These are phyloP conservation scores for Lactarius sp. DNA, from an alignment of 768 basidiomycete species.

Conservation along the genomic window DNA sequence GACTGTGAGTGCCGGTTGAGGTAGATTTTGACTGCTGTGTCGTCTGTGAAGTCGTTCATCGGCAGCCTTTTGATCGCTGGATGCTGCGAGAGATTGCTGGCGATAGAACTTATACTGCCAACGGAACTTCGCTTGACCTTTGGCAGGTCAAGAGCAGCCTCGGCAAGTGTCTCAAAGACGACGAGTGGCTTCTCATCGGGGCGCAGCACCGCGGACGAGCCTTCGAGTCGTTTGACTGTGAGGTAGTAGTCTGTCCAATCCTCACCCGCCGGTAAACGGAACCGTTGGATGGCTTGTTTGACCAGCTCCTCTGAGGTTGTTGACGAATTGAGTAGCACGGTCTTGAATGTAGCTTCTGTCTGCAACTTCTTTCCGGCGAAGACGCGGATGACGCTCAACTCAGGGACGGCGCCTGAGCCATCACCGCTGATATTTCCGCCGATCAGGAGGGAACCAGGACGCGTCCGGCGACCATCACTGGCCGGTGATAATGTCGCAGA, in stretches of 20 bases:
- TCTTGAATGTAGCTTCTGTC: constrained; percentile 97
- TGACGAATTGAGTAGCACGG: constrained; percentile 82
- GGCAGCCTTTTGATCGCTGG: constrained; percentile 91
- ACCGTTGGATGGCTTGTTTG: constrained; percentile 90
- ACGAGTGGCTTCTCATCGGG: constrained; percentile 77
- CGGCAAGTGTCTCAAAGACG: constrained; percentile 82
- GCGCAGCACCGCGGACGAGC: constrained; percentile 69
- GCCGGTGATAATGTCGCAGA: constrained; percentile 41
- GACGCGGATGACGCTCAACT: constrained; percentile 91
- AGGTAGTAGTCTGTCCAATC: constrained; percentile 70
- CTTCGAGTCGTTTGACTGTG: constrained; percentile 90
- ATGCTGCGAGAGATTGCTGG: constrained; percentile 88
- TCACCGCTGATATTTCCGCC: constrained; percentile 56
- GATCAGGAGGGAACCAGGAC: constrained; percentile 75
- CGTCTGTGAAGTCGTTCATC: constrained; percentile 98
- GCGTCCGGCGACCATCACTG: constrained; percentile 44
- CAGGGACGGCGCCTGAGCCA: constrained; percentile 60
- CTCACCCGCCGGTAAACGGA: constrained; percentile 67
- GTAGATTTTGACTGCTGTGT: constrained; percentile 96
- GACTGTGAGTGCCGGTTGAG: constrained; percentile 57
- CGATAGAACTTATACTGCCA: constrained; percentile 90
- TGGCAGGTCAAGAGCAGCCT: constrained; percentile 73
- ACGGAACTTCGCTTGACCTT: constrained; percentile 92
- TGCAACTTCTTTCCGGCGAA: constrained; percentile 90
- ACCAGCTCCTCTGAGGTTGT: constrained; percentile 84